Evolutionary conservation across 164 flowering plant species (phyloP).

Genomic region (Dillenia turbinata): DNA sequence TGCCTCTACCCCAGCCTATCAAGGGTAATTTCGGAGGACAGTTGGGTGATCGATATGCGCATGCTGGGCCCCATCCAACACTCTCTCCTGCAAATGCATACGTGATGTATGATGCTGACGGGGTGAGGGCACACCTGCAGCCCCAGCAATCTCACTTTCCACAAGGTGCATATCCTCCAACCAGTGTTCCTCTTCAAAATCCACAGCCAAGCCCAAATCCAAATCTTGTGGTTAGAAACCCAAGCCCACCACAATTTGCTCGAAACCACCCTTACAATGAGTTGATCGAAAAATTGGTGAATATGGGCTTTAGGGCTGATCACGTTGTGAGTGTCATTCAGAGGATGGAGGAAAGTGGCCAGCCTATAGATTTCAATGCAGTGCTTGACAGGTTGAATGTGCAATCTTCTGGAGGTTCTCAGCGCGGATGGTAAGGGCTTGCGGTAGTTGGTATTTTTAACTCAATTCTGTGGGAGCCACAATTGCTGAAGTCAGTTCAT

Average conservation of each 20-base stretch:
- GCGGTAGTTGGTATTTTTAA: too few relatives aligned
- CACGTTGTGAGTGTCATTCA: constrained; percentile 60
- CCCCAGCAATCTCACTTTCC: constrained; percentile 48
- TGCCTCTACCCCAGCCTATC: constrained; percentile 51
- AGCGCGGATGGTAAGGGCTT: constrained; percentile 59
- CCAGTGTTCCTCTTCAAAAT: constrained; percentile 34
- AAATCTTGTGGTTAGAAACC: constrained; percentile 32
- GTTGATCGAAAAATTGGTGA: constrained; percentile 71
- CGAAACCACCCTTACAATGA: constrained; percentile 72
- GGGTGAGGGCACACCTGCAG: constrained; percentile 38
- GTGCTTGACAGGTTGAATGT: constrained; percentile 84
- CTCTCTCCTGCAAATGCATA: constrained; percentile 53
- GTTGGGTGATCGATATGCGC: constrained; percentile 47
- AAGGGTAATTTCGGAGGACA: constrained; percentile 45
- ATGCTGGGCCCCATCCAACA: constrained; percentile 44
- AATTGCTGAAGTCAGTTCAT: too few relatives aligned
- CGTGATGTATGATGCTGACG: constrained; percentile 66
- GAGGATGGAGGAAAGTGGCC: constrained; percentile 84
- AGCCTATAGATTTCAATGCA: constrained; percentile 71
- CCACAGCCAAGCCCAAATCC: constrained; percentile 25
- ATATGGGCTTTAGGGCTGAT: constrained; percentile 89
- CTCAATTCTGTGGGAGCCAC: too few relatives aligned
- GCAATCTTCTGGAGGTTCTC: constrained; percentile 55
- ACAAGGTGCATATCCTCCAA: constrained; percentile 56
- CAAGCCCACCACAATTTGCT: constrained; percentile 39